Conservation (phyloP, 495 filamentous ascomycete genomes). For the Podospora bellae-mahoneyi region DNA sequence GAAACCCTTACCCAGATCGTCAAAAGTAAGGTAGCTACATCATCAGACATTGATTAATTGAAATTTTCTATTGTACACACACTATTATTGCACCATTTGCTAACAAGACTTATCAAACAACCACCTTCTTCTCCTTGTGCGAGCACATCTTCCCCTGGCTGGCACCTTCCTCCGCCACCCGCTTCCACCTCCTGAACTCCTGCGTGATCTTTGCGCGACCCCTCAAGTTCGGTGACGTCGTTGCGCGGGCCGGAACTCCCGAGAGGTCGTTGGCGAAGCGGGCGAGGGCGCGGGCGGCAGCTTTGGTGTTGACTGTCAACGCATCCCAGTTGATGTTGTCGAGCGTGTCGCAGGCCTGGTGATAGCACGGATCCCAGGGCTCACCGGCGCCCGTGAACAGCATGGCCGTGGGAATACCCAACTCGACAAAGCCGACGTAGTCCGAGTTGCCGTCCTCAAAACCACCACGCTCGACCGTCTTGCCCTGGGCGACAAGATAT, state of each 20-base stretch:
- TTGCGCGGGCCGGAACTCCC: slow-evolving; percentile 32
- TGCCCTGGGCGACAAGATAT: slow-evolving; percentile 34
- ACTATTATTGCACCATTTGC: neutral
- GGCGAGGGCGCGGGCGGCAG: slow-evolving; percentile 53
- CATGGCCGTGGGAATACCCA: slow-evolving; percentile 58
- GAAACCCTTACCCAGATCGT: neutral
- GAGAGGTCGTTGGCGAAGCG: slow-evolving; percentile 48
- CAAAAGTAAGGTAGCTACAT: neutral
- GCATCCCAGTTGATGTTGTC: slow-evolving; percentile 58
- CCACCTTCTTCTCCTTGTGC: slow-evolving; percentile 15
- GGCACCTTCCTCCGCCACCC: slow-evolving; percentile 14
- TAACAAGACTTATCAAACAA: slow-evolving; percentile 9
- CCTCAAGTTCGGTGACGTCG: slow-evolving; percentile 24
- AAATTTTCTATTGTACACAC: neutral
- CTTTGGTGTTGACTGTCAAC: slow-evolving; percentile 57
- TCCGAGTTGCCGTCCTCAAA: slow-evolving; percentile 61
- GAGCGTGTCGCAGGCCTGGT: slow-evolving; percentile 55
- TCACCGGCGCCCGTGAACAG: slow-evolving; percentile 64
- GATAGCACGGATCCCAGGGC: slow-evolving; percentile 61
- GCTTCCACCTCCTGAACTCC: slow-evolving; percentile 20
- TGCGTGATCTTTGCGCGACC: slow-evolving; percentile 18
- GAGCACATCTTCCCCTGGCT: slow-evolving; percentile 18
- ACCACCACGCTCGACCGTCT: slow-evolving; percentile 27
- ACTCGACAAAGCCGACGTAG: slow-evolving; percentile 62
- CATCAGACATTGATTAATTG: neutral